Conservation (phyloP, 2,329 filamentous ascomycete species). For the Monosporascus sp. region DNA sequence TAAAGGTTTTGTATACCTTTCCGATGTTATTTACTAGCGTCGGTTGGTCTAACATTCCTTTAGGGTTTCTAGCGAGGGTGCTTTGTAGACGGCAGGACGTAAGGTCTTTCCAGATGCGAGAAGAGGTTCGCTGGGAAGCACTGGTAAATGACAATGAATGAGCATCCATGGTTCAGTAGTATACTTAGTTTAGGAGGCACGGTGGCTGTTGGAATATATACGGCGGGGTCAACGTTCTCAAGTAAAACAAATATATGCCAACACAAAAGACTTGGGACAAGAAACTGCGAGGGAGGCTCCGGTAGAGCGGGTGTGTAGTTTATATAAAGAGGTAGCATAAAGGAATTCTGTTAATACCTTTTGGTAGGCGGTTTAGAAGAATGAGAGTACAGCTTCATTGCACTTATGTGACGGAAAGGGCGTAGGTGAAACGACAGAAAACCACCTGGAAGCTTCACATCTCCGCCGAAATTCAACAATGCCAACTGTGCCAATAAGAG, state of each 20-base stretch:
- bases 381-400: neutral
- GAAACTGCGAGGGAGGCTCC: neutral
- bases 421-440: neutral
- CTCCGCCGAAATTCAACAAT: neutral
- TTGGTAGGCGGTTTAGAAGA: neutral
- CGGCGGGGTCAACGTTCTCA: neutral
- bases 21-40: neutral
- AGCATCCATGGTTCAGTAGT: constrained; percentile 1
- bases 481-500: neutral
- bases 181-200: neutral
- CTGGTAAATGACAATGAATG: constrained; percentile 3
- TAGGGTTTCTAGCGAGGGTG: neutral
- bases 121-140: neutral
- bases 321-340: neutral
- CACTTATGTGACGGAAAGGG: neutral
- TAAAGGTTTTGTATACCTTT: neutral
- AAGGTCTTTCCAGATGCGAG: constrained; percentile 4
- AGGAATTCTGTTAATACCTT: neutral
- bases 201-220: neutral
- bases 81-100: constrained; percentile 1
- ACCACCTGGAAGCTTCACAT: neutral
- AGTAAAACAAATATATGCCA: neutral
- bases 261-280: neutral
- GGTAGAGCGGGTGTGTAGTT: neutral
- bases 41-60: neutral